A percentile compares a stretch with the other conserved stretches of the same genome.
Conservation (phyloP, 2,329 filamentous ascomycete genomes). For the Pyrenochaeta sp. region DNA sequence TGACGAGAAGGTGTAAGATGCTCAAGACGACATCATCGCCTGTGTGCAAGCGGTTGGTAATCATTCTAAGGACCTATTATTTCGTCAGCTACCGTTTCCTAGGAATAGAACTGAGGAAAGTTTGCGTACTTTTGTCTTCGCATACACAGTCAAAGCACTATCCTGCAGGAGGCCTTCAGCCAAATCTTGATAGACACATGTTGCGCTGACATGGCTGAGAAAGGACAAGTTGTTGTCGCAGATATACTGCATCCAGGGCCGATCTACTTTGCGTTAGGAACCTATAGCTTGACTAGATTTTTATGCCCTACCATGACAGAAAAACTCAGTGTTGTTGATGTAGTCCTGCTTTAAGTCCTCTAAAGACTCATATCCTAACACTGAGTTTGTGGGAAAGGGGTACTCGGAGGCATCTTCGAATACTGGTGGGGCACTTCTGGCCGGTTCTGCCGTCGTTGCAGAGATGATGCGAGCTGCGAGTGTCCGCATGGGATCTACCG, state of each 20-base stretch:
- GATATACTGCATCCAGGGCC: slow-evolving; percentile 37
- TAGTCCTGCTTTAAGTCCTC: slow-evolving; percentile 35
- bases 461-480: slow-evolving; percentile 38
- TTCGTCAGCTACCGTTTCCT: too few species aligned
- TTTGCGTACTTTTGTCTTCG: slow-evolving; percentile 12
- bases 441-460: slow-evolving; percentile 25
- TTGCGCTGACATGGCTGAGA: slow-evolving; percentile 44
- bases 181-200: slow-evolving; percentile 45
- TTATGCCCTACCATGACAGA: slow-evolving; percentile 28
- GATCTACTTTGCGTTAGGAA: slow-evolving; percentile 22
- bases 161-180: slow-evolving; percentile 38
- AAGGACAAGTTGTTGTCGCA: slow-evolving; percentile 42
- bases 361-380: slow-evolving; percentile 20
- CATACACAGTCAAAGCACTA: slow-evolving; percentile 40
- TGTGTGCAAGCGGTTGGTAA: slow-evolving; percentile 36
- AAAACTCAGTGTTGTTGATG: slow-evolving; percentile 26
- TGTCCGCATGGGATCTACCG: slow-evolving; percentile 25
- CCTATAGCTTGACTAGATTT: too few species aligned
- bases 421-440: slow-evolving; percentile 31
- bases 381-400: slow-evolving; percentile 25
- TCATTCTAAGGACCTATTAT: slow-evolving; percentile 29
- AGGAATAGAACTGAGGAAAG: too few species aligned
- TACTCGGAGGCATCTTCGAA: slow-evolving; percentile 33
- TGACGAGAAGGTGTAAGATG: slow-evolving; percentile 43
- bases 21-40: slow-evolving; percentile 43